Conservation (phyloP, 2,329 filamentous ascomycete species). For the Aspergillus sclerotialis region DNA sequence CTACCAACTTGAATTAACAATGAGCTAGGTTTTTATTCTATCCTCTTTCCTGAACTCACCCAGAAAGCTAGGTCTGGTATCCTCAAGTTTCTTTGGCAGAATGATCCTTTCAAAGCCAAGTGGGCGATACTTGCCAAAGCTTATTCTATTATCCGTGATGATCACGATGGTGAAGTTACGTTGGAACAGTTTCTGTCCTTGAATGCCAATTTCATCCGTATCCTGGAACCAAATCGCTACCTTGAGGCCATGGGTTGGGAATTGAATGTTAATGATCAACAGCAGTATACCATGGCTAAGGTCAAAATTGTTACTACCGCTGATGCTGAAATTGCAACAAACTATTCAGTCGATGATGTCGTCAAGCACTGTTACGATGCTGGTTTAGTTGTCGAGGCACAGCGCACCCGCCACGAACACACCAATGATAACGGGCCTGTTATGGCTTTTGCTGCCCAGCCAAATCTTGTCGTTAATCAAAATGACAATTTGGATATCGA, state of each 20-base stretch:
- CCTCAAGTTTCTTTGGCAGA: conserved; percentile 44
- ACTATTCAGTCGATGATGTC: conserved; percentile 25
- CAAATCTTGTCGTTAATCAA: conserved; percentile 8
- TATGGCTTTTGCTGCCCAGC: conserved; percentile 20
- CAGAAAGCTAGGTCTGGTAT: conserved; percentile 50
- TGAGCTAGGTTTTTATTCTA: conserved; percentile 40
- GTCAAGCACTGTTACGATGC: conserved; percentile 23
- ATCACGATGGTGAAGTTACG: conserved; percentile 41
- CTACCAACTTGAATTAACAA: conserved; percentile 6
- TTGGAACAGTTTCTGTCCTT: conserved; percentile 43
- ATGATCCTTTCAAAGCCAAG: conserved; percentile 44
- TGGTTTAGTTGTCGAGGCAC: conserved; percentile 19
- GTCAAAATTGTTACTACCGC: conserved; percentile 10
- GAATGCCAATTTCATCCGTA: conserved; percentile 41
- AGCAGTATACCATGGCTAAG: conserved; percentile 15
- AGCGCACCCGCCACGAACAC: conserved; percentile 4
- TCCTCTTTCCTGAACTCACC: conserved; percentile 39
- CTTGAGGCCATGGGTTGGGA: conserved; percentile 43
- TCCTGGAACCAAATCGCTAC: conserved; percentile 42
- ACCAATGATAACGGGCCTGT: conserved; percentile 10
- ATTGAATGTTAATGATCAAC: conserved; percentile 25
- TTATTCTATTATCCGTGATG: conserved; percentile 49
- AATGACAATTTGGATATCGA: conserved; percentile 9
- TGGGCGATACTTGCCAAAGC: conserved; percentile 50
- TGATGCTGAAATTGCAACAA: conserved; percentile 19